A percentile compares a stretch with the other conserved stretches of the same genome.
Conservation (phyloP, 768 basidiomycete genomes). For the Leccinum disarticulatum region DNA sequence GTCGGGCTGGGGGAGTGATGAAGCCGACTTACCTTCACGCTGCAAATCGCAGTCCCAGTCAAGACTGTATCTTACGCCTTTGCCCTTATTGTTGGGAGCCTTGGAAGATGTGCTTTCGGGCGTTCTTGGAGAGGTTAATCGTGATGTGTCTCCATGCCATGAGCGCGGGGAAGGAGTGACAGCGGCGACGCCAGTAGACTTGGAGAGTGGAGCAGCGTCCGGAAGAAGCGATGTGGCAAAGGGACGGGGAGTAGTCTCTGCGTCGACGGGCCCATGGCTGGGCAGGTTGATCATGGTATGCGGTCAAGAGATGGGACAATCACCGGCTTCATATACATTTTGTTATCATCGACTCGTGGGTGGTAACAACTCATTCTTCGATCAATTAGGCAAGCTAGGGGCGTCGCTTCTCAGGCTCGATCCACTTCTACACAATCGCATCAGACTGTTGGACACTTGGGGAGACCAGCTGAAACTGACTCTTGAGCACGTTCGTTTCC, state of each 20-base stretch:
- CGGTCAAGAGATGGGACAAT: conserved; percentile 7
- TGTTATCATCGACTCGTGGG: conserved; percentile 5
- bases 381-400: conserved; percentile 4
- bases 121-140: background rate
- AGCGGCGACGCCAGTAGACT: background rate
- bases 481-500: too few relatives aligned
- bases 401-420: too few relatives aligned
- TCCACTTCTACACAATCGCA: too few relatives aligned
- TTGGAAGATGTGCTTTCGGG: background rate
- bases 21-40: conserved; percentile 24
- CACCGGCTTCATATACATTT: conserved; percentile 21
- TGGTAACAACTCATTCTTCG: background rate
- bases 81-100: conserved; percentile 24
- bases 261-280: conserved; percentile 35
- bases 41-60: conserved; percentile 26
- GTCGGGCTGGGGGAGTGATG: background rate
- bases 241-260: conserved; percentile 15
- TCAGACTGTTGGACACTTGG: too few relatives aligned
- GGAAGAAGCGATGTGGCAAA: background rate
- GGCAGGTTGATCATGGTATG: conserved; percentile 27
- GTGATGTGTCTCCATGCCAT: conserved; percentile 1
- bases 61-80: conserved; percentile 13
- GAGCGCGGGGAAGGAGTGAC: background rate
- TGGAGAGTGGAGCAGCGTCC: background rate
- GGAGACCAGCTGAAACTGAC: too few relatives aligned